These are phyloP conservation scores for Talaromyces sp. DNA, from an alignment of 2,329 filamentous ascomycete species.

Conservation along the genomic window DNA sequence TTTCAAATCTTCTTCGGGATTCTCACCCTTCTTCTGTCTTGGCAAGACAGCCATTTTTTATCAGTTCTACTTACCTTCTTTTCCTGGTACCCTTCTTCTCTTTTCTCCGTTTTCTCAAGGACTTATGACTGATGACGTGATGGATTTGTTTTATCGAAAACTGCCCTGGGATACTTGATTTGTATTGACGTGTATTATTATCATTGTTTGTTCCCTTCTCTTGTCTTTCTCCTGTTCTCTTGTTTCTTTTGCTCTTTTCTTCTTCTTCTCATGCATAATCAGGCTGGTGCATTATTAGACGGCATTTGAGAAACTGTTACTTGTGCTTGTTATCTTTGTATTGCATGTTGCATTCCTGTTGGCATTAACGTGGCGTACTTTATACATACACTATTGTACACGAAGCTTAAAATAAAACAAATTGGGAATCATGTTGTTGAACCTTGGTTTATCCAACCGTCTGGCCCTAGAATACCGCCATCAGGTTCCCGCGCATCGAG, in stretches of 20 bases:
- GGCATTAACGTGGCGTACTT: neutral
- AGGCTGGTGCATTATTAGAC: neutral
- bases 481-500: slow-evolving; percentile 59
- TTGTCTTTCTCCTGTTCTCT: neutral
- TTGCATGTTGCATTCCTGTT: neutral
- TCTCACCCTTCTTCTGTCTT: neutral
- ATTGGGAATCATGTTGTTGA: slow-evolving; percentile 12
- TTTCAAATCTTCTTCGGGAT: neutral
- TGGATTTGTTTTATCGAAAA: neutral
- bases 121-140: slow-evolving; percentile 12
- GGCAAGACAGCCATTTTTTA: neutral
- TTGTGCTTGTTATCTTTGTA: neutral
- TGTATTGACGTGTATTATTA: neutral
- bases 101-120: slow-evolving; percentile 7
- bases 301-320: neutral
- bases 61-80: neutral
- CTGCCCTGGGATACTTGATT: neutral
- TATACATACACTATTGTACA: slow-evolving; percentile 16
- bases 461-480: slow-evolving; percentile 62
- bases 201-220: neutral
- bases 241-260: neutral
- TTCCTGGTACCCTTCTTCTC: neutral
- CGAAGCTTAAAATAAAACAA: neutral
- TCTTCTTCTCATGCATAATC: neutral
- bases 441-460: slow-evolving; percentile 44